Evolutionary conservation across 2,329 filamentous ascomycete species (phyloP), one percentile per base, ranked within the genome.

Genomic region (Hypocreales sp.): DNA sequence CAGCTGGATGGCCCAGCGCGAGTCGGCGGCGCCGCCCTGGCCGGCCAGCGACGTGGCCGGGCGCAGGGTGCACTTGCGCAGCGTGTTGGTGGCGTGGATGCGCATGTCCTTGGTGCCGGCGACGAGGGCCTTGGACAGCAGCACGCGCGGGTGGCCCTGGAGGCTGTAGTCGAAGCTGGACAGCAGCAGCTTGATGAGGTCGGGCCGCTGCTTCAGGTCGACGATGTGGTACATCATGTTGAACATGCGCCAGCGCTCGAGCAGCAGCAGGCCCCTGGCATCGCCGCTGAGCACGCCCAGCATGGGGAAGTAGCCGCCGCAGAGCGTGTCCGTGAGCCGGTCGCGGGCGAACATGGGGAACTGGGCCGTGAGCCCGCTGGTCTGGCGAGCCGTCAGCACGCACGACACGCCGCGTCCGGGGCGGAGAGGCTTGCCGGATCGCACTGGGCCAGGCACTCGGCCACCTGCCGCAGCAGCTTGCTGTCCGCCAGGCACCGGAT

Each of bases 211-310:
- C 41, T 80, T 83, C 24, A 93, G 63, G 45, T 95, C 87, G 31
- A 94, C 70, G 34, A 98, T 93, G 51, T 95, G 90, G 48, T 98
- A 98, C 64, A 95, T 92, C 83, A 98, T 98, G 52, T 95, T 95
- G 56, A 94, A 86, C 66, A 98, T 92, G 41, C 84, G 82, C 87
- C 90, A 95, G 41, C 83, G 67, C 48, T 95, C 87, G 45, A 98
- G 70, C 56, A 98, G 87, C 34, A 79, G 73, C 15, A 95, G 64
- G 1, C 90, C 90, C 40, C 78, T 81, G 0, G 68, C 58, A 42
- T 93, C 83, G 28, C 77, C 77, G 40, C 79, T 95, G 31, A 98
- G 56, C 8, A 82, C 75, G 7, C 90, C 92, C 2, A 98, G 59
- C 61, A 98, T 82, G 10, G 84, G 72, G 49, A 98, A 93, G 50